Percentiles rank a stretch among this genome's conserved stretches.
These are phyloP conservation scores for Russula earlei DNA, from an alignment of 768 basidiomycete genomes.

Conservation along the genomic window DNA sequence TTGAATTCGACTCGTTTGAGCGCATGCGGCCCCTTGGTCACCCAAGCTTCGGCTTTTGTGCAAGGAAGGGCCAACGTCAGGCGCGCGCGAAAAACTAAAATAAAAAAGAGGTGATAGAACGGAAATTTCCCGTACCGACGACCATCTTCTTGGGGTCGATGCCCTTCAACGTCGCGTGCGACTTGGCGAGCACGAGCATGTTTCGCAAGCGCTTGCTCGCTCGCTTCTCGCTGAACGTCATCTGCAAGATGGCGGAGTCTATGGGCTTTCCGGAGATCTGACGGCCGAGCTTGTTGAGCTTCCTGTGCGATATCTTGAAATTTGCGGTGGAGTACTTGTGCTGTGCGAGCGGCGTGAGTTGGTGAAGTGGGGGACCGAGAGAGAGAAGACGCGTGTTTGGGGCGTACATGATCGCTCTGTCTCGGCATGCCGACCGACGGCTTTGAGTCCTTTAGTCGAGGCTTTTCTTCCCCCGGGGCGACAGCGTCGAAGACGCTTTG, in stretches of 20 bases:
- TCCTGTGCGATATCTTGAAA: conserved; percentile 91
- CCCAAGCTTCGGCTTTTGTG: conserved; percentile 93
- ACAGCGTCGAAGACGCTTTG: conserved; percentile 40
- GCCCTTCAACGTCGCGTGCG: conserved; percentile 74
- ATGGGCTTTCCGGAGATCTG: conserved; percentile 89
- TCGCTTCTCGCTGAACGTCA: conserved; percentile 93
- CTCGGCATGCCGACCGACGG: not conserved
- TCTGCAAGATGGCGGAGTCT: conserved; percentile 91
- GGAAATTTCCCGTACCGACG: conserved; percentile 55
- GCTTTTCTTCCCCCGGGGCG: not conserved
- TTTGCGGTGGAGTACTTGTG: conserved; percentile 89
- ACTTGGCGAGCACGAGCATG: conserved; percentile 78
- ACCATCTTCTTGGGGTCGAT: conserved; percentile 64
- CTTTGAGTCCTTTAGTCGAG: not conserved
- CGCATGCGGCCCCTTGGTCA: conserved; percentile 66
- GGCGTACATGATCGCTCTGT: conserved; percentile 15
- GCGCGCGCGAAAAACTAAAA: too few species aligned
- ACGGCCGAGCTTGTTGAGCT: conserved; percentile 78
- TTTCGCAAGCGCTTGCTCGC: conserved; percentile 79
- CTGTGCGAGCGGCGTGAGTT: conserved; percentile 30
- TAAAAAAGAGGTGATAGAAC: not conserved
- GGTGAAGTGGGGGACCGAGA: not conserved
- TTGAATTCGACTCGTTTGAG: conserved; percentile 67
- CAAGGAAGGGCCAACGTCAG: too few species aligned
- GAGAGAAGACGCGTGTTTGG: not conserved